Evolutionary conservation across 805 yeast genomes (phyloP), one percentile per base, ranked within the genome.

Genomic region (Barnettozyma sucrosica): DNA sequence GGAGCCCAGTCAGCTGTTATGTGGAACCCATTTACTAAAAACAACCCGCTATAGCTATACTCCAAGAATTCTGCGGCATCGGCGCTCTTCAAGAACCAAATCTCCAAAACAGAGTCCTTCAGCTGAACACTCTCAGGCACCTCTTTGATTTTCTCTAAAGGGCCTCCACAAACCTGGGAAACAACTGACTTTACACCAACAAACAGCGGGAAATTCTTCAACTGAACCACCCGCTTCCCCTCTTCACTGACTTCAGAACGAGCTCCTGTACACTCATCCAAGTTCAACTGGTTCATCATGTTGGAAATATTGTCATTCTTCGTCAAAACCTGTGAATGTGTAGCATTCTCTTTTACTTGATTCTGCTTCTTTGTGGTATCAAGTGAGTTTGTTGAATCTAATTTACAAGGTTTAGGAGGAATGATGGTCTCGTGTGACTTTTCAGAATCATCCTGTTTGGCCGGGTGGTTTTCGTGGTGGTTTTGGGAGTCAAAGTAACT

Each of bases 101-200:
- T 49, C 50, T 77, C 79, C 10, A 80, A 48, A 8, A 52, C 7
- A 50, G 54, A 33, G 51, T 58, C 38, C 46, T 54, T 70, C 57
- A 67, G 47, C 9, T 51, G 47, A 3, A 50, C 53, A 28, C 48
- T 47, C 11, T 19, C 43, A 2, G 38, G 44, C 7, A 41, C 23
- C n/a, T 34, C 54, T n/a, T 56, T 59, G 25, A 68, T 55, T 13
- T 70, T 72, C 51, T 83, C 87, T 43, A 85, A 63, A 0, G 88
- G 85, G 0, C 95, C 95, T 2, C 93, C 90, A 53, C 72, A 68
- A 0, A 83, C 66, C 45, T 79, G 84, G 1, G 78, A 58, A 18
- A 85, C 53, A 9, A 84, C 64, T 34, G 78, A 68, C 20, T 68
- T 68, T 8, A 80, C 52, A 8, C 83, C 80, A 8, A 77, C 70